Evolutionary conservation across 257 asterid species (phyloP), one percentile per base, ranked within the genome.

Genomic region (Phtheirospermum japonicum): DNA sequence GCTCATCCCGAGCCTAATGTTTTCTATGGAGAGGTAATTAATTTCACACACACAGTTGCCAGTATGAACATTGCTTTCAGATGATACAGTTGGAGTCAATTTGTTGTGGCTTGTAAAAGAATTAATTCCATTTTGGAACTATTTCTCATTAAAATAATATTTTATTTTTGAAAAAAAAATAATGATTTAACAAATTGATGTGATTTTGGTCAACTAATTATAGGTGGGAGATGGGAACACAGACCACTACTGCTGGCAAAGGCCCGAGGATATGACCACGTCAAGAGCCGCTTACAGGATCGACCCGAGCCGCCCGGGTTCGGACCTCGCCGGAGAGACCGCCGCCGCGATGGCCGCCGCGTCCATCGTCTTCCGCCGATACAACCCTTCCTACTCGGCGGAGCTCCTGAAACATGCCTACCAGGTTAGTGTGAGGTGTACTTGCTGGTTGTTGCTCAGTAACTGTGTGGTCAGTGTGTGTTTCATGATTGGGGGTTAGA

Each of bases 331-430:
- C 73, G 98, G 89, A 10, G 98, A 90, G 67, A 83, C 96, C 14
- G 98, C 98, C 32, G 98, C 98, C 17, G 96, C 98, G 18, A 79
- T 90, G 96, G 96, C 96, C 11, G 96, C 98, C 26, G 96, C 95
- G 0, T 85, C 98, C 59, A 71, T 90, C 12, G 84, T 88, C 60
- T 90, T 82, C 94, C 93, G 93, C 79, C 87, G 81, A 23, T 76
- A 60, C 75, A 76, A 90, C 67, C 75, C 77, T 7, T 63, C 87
- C 5, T 91, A 91, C 78, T 67, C 98, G 31, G 82, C 80, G 9
- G 76, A 66, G 76, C 95, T 91, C n/a, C 95, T 91, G 7, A 71
- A 73, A 66, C 98, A 91, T 17, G 92, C 97, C 2, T 31, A 45
- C 54, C 95, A 91, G 97, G 98, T n/a, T n/a, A n/a, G n/a, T n/a